Evolutionary conservation across 352 stramenopile genomes (phyloP), one percentile per base, ranked within the genome.

Genomic region (Globisporangium heterothallicum): DNA sequence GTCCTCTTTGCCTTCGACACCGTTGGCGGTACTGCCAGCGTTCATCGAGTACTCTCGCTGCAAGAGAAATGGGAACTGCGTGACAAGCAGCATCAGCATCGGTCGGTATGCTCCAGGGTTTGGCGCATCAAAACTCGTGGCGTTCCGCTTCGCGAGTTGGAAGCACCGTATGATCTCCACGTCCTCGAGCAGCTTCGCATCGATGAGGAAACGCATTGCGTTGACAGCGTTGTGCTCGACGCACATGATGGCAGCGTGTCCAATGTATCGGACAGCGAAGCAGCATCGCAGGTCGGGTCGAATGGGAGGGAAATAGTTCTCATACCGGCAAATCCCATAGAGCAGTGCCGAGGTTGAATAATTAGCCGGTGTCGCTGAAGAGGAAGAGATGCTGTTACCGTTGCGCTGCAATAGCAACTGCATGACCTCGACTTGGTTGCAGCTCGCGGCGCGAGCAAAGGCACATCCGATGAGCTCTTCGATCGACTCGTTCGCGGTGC

Each of bases 211-310:
- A 22, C 68, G 56, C 24, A 80, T 42, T 9, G 68, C 66, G 9
- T 46, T 19, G n/a, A 68, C 16, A 25, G 68, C 21, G 19, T 76
- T 74, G 36, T 75, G 65, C 44, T 80, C 65, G n/a, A 80, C 55
- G 38, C 70, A 70, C 42, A 70, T 49, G 14, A 75, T 35, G 4
- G 65, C 67, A 0, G 70, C 64, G 24, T 70, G 78, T 1, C 67
- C 70, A 9, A 75, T 27, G 45, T 80, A 80, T 12, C 68, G 67
- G 22, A 75, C 45, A 3, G 70, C 65, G 22, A 58, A 67, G 47
- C 65, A 71, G 44, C 65, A 69, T 26, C 63, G 59, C 49, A 77
- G 61, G 24, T 42, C 38, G 7, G n/a, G 36, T 5, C 19, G 16
- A 32, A 66, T 41, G 5, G 35, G 55, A 22, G 62, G 62, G 25